phyloP scores from a whole-genome alignment of 495 filamentous ascomycete species.

The Penicillium pulvis region DNA sequence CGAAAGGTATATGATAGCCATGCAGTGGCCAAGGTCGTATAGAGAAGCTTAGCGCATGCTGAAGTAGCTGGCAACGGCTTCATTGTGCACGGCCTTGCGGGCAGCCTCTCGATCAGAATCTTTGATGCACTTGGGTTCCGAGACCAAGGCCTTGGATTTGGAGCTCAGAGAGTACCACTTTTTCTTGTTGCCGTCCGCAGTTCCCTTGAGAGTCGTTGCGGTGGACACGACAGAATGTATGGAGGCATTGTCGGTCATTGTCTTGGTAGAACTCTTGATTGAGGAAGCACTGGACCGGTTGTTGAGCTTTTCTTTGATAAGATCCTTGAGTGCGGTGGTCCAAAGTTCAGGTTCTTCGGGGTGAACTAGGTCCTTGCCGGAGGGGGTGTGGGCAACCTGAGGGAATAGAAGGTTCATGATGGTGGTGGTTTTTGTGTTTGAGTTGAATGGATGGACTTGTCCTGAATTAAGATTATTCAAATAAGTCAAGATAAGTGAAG shows the following conservation, averaged over 20 bases:
- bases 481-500: neutral
- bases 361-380: neutral
- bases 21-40: neutral
- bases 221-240: conserved; percentile 31
- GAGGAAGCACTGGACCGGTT: conserved; percentile 15
- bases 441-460: neutral
- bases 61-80: conserved; percentile 37
- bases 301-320: neutral
- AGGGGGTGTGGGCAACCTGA: neutral
- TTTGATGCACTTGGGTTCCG: conserved; percentile 12
- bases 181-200: conserved; percentile 19
- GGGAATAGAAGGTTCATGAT: conserved; percentile 5
- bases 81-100: conserved; percentile 29
- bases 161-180: conserved; percentile 31
- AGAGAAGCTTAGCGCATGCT: conserved; percentile 23
- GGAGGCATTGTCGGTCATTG: conserved; percentile 24
- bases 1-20: neutral
- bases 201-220: conserved; percentile 32
- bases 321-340: conserved; percentile 2
- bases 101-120: conserved; percentile 10
- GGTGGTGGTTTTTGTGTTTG: conserved; percentile 3
- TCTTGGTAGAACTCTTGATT: conserved; percentile 23
- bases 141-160: conserved; percentile 2
- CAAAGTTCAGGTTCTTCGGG: conserved; percentile 1
- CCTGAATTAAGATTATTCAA: neutral